Evolutionary conservation across 2,329 filamentous ascomycete species (phyloP), one percentile per base, ranked within the genome.

Genomic region (Verticillium isaacii): DNA sequence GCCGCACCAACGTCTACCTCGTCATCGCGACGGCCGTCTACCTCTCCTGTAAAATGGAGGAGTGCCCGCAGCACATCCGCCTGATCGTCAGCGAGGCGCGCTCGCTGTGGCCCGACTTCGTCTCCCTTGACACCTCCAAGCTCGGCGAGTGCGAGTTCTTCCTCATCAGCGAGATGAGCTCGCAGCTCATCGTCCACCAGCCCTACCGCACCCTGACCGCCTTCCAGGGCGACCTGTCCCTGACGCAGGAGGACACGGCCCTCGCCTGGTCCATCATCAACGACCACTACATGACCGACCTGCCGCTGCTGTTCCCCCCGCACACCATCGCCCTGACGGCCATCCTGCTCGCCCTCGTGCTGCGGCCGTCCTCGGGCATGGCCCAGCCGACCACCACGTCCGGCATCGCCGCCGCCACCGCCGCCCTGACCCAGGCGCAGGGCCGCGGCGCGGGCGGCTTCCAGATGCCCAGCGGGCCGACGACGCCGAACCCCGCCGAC

Each of bases 21-120:
- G 87, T 98, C 62, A 85, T 97, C 66, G 89, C 93, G n/a, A 98
- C 95, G 1, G 91, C 94, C 5, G 84, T 98, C 64, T 99, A 99
- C 74, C 82, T 99, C 39, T 93, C 95, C 23, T 97, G 93, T 79
- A 99, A 99, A 78, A 97, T 96, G 87, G 95, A 99, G 75, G 95
- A 99, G 75, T 93, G 89, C 58, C 95, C 95, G 2, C 94, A 98
- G 74, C 95, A 99, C 74, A 98, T 99, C 70, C 87, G 95, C 34
- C 85, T 96, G 66, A 89, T 99, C 62, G 89, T 95, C 12, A 89
- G 87, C 56, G 95, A 99, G 74, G 92, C 93, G 3, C 88, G 92
- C 37, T 86, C 89, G 62, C 83, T 96, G 63, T 97, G 92, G 92
- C 89, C 91, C 69, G 91, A 93, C 66, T 85, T 90, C 63, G 86